Base-by-base conservation (phyloP, 805 yeast species). In the Ogataea wickerhamii region DNA sequence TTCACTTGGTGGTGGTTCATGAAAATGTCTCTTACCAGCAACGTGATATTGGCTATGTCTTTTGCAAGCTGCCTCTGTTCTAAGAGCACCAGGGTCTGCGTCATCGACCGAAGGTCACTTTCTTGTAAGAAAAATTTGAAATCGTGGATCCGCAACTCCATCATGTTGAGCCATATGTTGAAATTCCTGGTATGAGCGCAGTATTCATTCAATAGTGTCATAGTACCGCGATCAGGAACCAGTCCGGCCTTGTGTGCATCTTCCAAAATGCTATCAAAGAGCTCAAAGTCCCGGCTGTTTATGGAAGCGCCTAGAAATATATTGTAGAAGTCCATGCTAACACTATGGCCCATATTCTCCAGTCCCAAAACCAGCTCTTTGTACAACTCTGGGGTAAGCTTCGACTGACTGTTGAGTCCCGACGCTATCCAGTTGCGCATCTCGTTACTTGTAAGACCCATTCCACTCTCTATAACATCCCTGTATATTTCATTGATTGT, bases 401-500 rank as follows among this genome's bases (percentile, higher is more conserved):
- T 35, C 8, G 38, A 28, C 13, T 17, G 27, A 18, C 37, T 31
- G 17, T 28, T 34, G 21, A 53, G 34, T 5, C 41, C 26, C 6
- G 41, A 28, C n/a, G 35, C 28, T 7, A 51, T 13, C 46, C 49
- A 48, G 18, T 46, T 34, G 5, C 32, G 27, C 18, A 49, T 36
- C 29, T 53, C 56, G 11, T 37, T 41, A 11, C 47, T 37, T 3
- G 56, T 53, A 18, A 53, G 32, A 28, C 28, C 13, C 51, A 53
- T 45, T 4, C 44, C 49, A 2, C 45, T 19, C 8, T 43, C 47
- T 14, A 49, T 16, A 4, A 52, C 50, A 36, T 50, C 55, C 34
- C 38, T 35, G 38, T 45, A 52, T 20, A 53, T 41, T 7, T 42
- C 35, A 18, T 36, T 31, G 12, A 49, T 38, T 7, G 28, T 16